phyloP scores from a whole-genome alignment of 2,329 filamentous ascomycete species.

The Nemania diffusa region DNA sequence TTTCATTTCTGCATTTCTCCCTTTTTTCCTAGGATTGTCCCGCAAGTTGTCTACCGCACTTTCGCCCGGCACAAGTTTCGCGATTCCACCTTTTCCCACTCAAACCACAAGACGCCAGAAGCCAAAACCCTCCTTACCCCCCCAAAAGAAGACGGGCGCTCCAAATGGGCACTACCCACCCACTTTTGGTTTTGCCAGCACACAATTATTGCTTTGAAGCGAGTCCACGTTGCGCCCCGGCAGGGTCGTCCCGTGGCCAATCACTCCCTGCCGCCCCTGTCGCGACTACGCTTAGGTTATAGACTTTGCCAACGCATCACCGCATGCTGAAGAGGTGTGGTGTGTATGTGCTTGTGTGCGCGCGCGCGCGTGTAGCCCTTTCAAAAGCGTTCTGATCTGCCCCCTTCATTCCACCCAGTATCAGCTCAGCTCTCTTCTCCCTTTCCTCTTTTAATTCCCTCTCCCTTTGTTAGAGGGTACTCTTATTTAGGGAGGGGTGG shows the following conservation, averaged over 20 bases:
- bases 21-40: neutral
- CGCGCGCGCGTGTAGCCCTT: conserved; percentile 45
- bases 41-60: neutral
- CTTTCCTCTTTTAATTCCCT: conserved; percentile 18
- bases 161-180: conserved; percentile 30
- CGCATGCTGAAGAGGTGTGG: conserved; percentile 49
- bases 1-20: neutral
- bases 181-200: conserved; percentile 37
- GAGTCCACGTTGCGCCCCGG: conserved; percentile 45
- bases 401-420: conserved; percentile 41
- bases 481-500: neutral
- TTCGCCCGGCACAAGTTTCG: neutral
- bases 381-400: conserved; percentile 37
- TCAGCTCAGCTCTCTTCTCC: conserved; percentile 39
- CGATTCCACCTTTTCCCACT: neutral
- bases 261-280: conserved; percentile 44
- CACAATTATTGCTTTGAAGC: conserved; percentile 33
- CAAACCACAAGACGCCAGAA: conserved; percentile 4
- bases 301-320: conserved; percentile 52
- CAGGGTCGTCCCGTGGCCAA: conserved; percentile 43
- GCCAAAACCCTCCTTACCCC: neutral
- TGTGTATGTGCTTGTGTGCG: conserved; percentile 48
- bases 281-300: conserved; percentile 44
- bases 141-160: conserved; percentile 10
- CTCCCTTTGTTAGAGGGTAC: conserved; percentile 21